Evolutionary conservation across 352 stramenopile species (phyloP).

Genomic region (Phytophthora idaei): DNA sequence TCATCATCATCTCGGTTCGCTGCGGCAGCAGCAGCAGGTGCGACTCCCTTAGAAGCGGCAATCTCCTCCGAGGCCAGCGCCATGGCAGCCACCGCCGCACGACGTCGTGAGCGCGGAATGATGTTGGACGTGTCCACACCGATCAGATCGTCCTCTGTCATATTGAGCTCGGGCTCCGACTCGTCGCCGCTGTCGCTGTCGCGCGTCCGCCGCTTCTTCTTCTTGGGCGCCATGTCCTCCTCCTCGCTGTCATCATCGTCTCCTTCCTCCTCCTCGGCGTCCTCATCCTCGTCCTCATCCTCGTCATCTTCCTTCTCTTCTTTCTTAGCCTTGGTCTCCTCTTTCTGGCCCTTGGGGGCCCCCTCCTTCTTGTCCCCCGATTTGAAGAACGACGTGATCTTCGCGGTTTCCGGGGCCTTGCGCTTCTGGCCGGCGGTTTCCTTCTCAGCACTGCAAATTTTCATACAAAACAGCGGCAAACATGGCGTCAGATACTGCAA

Average conservation of each 20-base stretch:
- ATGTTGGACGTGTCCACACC: conserved; percentile 88
- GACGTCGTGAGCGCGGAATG: conserved; percentile 76
- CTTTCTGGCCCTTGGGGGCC: conserved; percentile 33
- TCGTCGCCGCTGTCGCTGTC: conserved; percentile 66
- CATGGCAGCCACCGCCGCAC: conserved; percentile 74
- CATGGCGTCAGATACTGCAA: not conserved
- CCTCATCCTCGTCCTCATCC: conserved; percentile 54
- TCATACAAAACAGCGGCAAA: conserved; percentile 9
- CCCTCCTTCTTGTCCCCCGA: conserved; percentile 25
- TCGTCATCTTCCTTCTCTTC: conserved; percentile 52
- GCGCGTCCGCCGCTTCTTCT: conserved; percentile 73
- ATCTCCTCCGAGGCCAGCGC: conserved; percentile 68
- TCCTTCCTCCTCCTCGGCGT: conserved; percentile 52
- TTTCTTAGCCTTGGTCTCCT: conserved; percentile 22
- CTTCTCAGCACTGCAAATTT: conserved; percentile 38
- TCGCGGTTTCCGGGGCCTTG: conserved; percentile 42
- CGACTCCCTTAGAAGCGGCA: conserved; percentile 23
- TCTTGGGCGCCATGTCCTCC: conserved; percentile 60
- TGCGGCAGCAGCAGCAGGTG: conserved; percentile 14
- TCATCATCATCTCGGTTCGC: conserved; percentile 49
- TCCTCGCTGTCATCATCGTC: conserved; percentile 48
- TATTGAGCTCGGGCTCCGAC: conserved; percentile 79
- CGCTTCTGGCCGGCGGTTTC: conserved; percentile 47
- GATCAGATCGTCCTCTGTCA: conserved; percentile 88
- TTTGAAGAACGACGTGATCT: conserved; percentile 43